A percentile compares a stretch with the other conserved stretches of the same genome.
Evolutionary conservation across 2,329 filamentous ascomycete species (phyloP).

Genomic region (Sclerotinia minor): DNA sequence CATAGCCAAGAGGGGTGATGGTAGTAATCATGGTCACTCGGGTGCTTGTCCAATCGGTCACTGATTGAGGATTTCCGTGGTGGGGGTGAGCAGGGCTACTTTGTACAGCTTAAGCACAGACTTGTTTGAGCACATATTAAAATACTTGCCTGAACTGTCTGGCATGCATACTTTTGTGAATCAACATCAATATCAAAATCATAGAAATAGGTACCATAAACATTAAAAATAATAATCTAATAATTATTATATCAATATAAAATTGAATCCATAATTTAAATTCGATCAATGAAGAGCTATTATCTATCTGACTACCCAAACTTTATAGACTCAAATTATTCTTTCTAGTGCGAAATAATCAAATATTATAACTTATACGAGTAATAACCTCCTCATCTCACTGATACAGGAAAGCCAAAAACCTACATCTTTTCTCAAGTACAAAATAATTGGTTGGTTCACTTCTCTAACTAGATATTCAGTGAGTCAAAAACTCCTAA

Average conservation of each 20-base stretch:
- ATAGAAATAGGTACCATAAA: neutral
- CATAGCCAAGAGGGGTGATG: constrained; percentile 11
- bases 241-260: neutral
- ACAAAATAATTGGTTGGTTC: too few relatives aligned
- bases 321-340: too few relatives aligned
- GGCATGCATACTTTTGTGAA: neutral
- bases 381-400: too few relatives aligned
- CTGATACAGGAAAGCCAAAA: too few relatives aligned
- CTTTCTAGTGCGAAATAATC: too few relatives aligned
- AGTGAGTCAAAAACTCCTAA: too few relatives aligned
- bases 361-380: too few relatives aligned
- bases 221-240: neutral
- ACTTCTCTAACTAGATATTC: too few relatives aligned
- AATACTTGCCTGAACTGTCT: neutral
- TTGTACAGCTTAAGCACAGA: constrained; percentile 11
- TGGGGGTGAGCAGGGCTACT: constrained; percentile 5
- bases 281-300: neutral
- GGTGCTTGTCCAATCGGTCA: neutral
- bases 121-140: rapidly evolving
- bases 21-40: neutral
- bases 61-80: neutral
- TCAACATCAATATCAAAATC: neutral
- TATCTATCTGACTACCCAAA: neutral
- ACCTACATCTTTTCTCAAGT: too few relatives aligned
- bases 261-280: neutral